Evolutionary conservation across 176 grass and related monocot genomes (phyloP).

Genomic region (Musa schizocarpa): DNA sequence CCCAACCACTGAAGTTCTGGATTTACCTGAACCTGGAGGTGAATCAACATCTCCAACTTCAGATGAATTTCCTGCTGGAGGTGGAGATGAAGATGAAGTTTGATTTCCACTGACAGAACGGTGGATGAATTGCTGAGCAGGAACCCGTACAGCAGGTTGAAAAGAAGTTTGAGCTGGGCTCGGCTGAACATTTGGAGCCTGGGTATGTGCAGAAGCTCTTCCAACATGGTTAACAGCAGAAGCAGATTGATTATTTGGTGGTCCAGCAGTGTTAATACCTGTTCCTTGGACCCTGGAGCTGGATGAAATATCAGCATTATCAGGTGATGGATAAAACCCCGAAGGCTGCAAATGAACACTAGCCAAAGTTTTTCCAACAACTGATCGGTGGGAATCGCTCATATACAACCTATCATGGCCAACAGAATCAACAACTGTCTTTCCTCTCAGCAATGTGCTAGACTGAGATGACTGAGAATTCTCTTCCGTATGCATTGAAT

Average conservation of each 20-base stretch:
- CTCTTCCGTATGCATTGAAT: slow-evolving; percentile 39
- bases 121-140: slow-evolving; percentile 39
- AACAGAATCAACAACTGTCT: slow-evolving; percentile 31
- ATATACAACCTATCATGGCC: slow-evolving; percentile 35
- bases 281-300: slow-evolving; percentile 38
- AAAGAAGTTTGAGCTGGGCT: slow-evolving; percentile 40
- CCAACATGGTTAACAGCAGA: slow-evolving; percentile 38
- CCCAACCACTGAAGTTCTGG: slow-evolving; percentile 27
- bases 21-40: slow-evolving; percentile 41
- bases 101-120: slow-evolving; percentile 26
- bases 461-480: slow-evolving; percentile 29
- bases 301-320: slow-evolving; percentile 29
- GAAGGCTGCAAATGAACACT: slow-evolving; percentile 21
- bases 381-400: slow-evolving; percentile 32
- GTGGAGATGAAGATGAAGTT: slow-evolving; percentile 32
- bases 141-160: slow-evolving; percentile 32
- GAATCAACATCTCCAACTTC: slow-evolving; percentile 52
- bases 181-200: slow-evolving; percentile 34
- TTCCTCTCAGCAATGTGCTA: slow-evolving; percentile 40
- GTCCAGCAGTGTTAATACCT: slow-evolving; percentile 26
- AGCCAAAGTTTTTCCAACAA: slow-evolving; percentile 24
- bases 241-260: slow-evolving; percentile 39
- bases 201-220: slow-evolving; percentile 40
- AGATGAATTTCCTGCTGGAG: slow-evolving; percentile 29
- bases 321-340: slow-evolving; percentile 26